Percentiles rank a stretch among this genome's conserved stretches.
These are phyloP conservation scores for Pythium diclinum DNA, from an alignment of 352 stramenopile species.

Conservation along the genomic window DNA sequence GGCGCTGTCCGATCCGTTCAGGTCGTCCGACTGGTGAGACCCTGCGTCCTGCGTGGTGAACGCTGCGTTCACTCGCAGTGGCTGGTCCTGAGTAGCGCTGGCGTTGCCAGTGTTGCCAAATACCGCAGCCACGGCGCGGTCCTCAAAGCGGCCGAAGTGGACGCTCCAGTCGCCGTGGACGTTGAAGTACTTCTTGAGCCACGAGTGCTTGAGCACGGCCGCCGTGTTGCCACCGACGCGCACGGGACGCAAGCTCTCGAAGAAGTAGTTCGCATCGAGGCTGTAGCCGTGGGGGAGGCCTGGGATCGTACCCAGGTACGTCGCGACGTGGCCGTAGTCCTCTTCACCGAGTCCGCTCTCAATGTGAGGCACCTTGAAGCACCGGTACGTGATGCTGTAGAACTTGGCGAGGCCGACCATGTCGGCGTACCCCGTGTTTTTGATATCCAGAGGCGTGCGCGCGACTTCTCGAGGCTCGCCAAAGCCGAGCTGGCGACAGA, in stretches of 20 bases:
- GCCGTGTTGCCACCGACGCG: slow-evolving; percentile 88
- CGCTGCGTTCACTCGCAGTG: slow-evolving; percentile 13
- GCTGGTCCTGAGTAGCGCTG: slow-evolving; percentile 9
- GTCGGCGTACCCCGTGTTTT: slow-evolving; percentile 51
- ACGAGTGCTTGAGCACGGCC: slow-evolving; percentile 67
- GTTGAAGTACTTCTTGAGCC: slow-evolving; percentile 81
- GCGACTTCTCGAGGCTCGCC: slow-evolving; percentile 83
- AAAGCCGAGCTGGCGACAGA: slow-evolving; percentile 81
- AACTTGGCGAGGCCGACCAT: slow-evolving; percentile 82
- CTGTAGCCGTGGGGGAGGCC: slow-evolving; percentile 54
- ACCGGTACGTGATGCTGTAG: slow-evolving; percentile 86
- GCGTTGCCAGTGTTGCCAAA: not conserved
- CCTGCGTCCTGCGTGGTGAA: not conserved
- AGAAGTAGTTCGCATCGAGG: slow-evolving; percentile 75
- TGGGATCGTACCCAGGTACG: slow-evolving; percentile 89
- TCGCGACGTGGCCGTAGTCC: slow-evolving; percentile 90
- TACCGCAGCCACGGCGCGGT: not conserved
- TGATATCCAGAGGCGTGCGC: slow-evolving; percentile 67
- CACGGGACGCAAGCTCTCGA: slow-evolving; percentile 72
- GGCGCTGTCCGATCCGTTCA: slow-evolving; percentile 16
- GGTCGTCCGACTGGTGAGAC: slow-evolving; percentile 12
- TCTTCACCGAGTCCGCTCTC: slow-evolving; percentile 71
- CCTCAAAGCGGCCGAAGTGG: slow-evolving; percentile 64
- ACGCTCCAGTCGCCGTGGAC: slow-evolving; percentile 78
- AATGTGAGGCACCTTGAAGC: slow-evolving; percentile 81